Evolutionary conservation across 129 eudicot genomes (phyloP).

Genomic region (Helichrysum umbraculigerum): DNA sequence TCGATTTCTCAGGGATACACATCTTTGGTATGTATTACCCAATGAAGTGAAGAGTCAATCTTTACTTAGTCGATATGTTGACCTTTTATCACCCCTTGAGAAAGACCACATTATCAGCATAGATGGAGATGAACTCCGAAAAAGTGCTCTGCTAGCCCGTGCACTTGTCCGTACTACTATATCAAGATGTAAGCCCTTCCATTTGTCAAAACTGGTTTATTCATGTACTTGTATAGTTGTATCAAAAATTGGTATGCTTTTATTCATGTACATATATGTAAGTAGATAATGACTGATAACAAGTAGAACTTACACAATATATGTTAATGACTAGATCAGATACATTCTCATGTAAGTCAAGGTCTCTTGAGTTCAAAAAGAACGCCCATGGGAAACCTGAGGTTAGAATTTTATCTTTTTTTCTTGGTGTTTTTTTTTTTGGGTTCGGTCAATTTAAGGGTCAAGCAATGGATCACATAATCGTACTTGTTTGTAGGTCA

Average conservation of each 20-base stretch:
- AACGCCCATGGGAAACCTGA: conserved; percentile 89
- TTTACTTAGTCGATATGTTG: conserved; percentile 54
- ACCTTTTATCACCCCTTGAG: conserved; percentile 74
- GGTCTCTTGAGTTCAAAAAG: conserved; percentile 69
- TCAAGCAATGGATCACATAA: background rate
- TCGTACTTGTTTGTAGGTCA: conserved; percentile 41
- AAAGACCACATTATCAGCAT: conserved; percentile 54
- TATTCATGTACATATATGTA: background rate
- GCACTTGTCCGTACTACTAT: conserved; percentile 85
- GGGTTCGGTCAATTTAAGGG: background rate
- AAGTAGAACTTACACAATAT: conserved; percentile 15
- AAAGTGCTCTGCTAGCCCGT: conserved; percentile 75
- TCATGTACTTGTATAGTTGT: background rate
- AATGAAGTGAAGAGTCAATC: conserved; percentile 63
- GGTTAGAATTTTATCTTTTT: conserved; percentile 57
- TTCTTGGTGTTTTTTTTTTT: no score
- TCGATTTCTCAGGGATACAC: conserved; percentile 68
- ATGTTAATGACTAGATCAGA: conserved; percentile 75
- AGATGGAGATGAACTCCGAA: conserved; percentile 48
- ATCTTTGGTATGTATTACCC: conserved; percentile 81
- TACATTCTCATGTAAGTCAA: conserved; percentile 53
- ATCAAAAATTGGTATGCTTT: background rate
- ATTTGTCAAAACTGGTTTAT: background rate
- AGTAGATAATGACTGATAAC: background rate
- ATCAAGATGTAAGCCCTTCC: conserved; percentile 64